Conservation (phyloP, 2,329 filamentous ascomycete genomes). For the Pseudogymnoascus pannorum region DNA sequence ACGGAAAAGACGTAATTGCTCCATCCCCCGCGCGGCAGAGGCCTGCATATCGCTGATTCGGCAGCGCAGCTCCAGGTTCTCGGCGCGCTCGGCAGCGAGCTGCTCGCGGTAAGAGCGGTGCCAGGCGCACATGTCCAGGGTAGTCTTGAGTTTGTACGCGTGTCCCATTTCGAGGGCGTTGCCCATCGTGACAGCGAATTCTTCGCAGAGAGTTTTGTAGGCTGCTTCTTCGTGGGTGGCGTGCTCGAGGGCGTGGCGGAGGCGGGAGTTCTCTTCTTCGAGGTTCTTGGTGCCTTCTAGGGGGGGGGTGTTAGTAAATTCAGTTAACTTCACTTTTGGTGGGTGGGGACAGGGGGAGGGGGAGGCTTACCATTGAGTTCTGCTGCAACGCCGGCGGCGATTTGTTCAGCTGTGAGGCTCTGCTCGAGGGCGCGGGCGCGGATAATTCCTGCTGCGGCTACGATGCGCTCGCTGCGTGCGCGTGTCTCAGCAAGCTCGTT, state of each 20-base stretch:
- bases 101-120: conserved; percentile 59
- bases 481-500: conserved; percentile 56
- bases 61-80: conserved; percentile 55
- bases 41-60: conserved; percentile 62
- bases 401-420: conserved; percentile 49
- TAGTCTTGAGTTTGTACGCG: conserved; percentile 57
- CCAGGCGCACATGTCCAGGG: conserved; percentile 55
- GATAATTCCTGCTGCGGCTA: conserved; percentile 54
- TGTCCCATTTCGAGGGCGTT: conserved; percentile 57
- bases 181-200: conserved; percentile 49
- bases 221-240: conserved; percentile 53
- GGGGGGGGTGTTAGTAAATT: conserved; percentile 2
- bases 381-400: conserved; percentile 48
- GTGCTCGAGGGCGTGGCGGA: conserved; percentile 55
- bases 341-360: background rate
- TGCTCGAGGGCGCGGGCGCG: conserved; percentile 48
- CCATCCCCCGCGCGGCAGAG: conserved; percentile 51
- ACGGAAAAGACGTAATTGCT: conserved; percentile 49
- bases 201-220: conserved; percentile 49
- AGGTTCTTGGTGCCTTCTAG: conserved; percentile 55
- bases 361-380: conserved; percentile 46
- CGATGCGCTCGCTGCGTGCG: conserved; percentile 55
- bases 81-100: conserved; percentile 56
- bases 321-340: conserved; percentile 15
- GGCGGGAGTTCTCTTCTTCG: conserved; percentile 52